Conservation (phyloP, 352 stramenopile genomes). For the Pythium insidiosum region DNA sequence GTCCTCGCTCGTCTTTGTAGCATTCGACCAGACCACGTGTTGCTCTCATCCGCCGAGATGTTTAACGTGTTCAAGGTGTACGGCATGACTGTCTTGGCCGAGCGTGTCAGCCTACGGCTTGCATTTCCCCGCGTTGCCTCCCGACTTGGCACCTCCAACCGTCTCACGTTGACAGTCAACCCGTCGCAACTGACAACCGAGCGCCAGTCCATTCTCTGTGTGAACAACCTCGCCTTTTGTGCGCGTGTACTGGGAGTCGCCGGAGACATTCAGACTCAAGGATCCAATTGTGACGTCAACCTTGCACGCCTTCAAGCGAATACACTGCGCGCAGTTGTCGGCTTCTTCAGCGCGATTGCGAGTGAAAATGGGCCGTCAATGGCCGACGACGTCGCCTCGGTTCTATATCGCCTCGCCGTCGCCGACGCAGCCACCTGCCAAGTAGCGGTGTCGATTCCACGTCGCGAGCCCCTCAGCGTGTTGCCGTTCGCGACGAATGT, state of each 20-base stretch:
- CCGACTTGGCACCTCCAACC: background rate
- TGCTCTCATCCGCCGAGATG: slow-evolving; percentile 47
- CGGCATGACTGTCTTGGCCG: slow-evolving; percentile 64
- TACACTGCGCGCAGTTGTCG: slow-evolving; percentile 54
- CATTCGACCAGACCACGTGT: slow-evolving; percentile 22
- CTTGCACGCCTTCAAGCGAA: slow-evolving; percentile 28
- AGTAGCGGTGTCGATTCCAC: slow-evolving; percentile 20
- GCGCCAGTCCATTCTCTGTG: slow-evolving; percentile 46
- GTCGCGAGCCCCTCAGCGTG: slow-evolving; percentile 36
- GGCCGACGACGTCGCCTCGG: slow-evolving; percentile 9
- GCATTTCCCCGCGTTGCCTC: slow-evolving; percentile 16
- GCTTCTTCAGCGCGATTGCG: slow-evolving; percentile 54
- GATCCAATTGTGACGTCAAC: slow-evolving; percentile 7
- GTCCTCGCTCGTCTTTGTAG: slow-evolving; percentile 4
- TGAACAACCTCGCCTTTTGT: slow-evolving; percentile 47
- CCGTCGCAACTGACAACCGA: slow-evolving; percentile 41
- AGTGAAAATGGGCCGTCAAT: slow-evolving; percentile 5
- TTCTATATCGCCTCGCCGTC: slow-evolving; percentile 1
- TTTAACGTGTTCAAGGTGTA: slow-evolving; percentile 84
- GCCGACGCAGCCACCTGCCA: background rate
- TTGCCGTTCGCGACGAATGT: slow-evolving; percentile 33
- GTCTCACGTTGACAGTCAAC: slow-evolving; percentile 7
- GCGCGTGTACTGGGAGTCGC: slow-evolving; percentile 29
- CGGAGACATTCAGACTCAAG: slow-evolving; percentile 1
- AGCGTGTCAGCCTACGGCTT: slow-evolving; percentile 50